A percentile compares a stretch with the other conserved stretches of the same genome.
Evolutionary conservation across 176 grass and related monocot species (phyloP).

Genomic region (Alloteropsis semialata): DNA sequence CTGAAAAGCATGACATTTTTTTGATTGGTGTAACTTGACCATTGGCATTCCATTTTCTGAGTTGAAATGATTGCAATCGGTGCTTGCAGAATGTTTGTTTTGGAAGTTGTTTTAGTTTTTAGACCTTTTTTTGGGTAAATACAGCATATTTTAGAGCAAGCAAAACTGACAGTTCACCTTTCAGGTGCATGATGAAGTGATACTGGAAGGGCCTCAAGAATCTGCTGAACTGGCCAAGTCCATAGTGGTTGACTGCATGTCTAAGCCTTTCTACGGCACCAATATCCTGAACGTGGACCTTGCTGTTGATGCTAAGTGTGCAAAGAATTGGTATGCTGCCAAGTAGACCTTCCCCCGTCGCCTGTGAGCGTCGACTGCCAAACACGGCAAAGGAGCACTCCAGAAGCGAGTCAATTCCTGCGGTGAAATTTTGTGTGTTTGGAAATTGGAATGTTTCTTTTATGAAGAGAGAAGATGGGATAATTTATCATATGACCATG

Average conservation of each 20-base stretch:
- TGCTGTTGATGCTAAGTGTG: constrained; percentile 91
- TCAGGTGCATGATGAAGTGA: constrained; percentile 98
- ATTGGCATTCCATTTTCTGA: neutral
- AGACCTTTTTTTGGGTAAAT: neutral
- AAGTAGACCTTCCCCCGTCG: constrained; percentile 39
- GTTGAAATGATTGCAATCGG: neutral
- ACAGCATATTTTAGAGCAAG: neutral
- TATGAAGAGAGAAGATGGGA: no score
- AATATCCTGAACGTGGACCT: constrained; percentile 87
- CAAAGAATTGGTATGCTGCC: constrained; percentile 88
- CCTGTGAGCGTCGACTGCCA: neutral
- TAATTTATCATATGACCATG: no score
- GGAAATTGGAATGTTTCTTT: no score
- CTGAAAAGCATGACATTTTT: neutral
- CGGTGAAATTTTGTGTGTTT: neutral
- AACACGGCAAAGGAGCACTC: no score
- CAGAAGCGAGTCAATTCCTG: neutral
- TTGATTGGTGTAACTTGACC: neutral
- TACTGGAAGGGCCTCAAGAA: constrained; percentile 89
- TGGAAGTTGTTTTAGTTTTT: neutral
- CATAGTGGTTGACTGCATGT: constrained; percentile 93
- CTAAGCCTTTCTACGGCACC: constrained; percentile 74
- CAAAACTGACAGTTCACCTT: constrained; percentile 26
- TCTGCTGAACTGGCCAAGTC: constrained; percentile 89
- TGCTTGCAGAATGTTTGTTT: no score